Evolutionary conservation across 2,329 filamentous ascomycete genomes (phyloP).

Genomic region (Ceratocystis destructans): DNA sequence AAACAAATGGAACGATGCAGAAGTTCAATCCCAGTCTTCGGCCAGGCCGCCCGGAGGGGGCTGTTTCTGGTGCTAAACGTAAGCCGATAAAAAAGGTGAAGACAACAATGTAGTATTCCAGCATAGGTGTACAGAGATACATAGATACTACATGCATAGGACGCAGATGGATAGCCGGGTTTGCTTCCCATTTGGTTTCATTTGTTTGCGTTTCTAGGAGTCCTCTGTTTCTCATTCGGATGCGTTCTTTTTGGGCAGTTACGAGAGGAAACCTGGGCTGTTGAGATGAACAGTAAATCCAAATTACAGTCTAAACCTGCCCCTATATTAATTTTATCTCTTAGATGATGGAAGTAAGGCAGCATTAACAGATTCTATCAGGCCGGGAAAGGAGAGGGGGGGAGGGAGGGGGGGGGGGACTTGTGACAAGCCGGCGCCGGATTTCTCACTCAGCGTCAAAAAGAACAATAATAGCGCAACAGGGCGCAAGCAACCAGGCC

Average conservation of each 20-base stretch:
- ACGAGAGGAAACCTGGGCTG: too few species aligned
- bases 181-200: too few species aligned
- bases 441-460: background rate
- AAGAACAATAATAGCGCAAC: constrained; percentile 4
- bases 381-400: too few species aligned
- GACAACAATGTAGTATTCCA: background rate
- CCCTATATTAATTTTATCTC: too few species aligned
- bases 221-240: too few species aligned
- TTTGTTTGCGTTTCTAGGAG: too few species aligned
- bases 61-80: background rate
- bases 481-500: background rate
- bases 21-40: constrained; percentile 1
- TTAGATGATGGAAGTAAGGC: background rate
- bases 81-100: background rate
- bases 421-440: background rate
- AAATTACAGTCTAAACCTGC: too few species aligned
- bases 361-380: background rate
- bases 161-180: too few species aligned
- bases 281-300: too few species aligned
- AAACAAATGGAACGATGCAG: background rate
- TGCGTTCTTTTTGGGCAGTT: too few species aligned
- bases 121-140: background rate
- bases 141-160: background rate
- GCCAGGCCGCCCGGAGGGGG: background rate
- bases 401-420: background rate